A percentile compares a stretch with the other conserved stretches of the same genome.
These are phyloP conservation scores for Trichophyton verrucosum DNA, from an alignment of 2,329 filamentous ascomycete species.

Conservation along the genomic window DNA sequence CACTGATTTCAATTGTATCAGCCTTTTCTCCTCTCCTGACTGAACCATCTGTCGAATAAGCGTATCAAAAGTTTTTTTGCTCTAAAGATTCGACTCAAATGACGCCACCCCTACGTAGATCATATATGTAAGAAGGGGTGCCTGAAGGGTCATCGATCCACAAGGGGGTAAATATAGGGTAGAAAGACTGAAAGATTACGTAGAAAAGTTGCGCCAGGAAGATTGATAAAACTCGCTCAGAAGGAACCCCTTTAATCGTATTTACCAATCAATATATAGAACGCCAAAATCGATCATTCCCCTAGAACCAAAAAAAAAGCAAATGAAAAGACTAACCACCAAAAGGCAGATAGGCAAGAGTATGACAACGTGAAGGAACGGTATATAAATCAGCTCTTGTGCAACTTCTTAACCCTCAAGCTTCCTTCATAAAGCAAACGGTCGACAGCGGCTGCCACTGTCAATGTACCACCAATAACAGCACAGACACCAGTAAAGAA, in stretches of 20 bases:
- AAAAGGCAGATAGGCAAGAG: not conserved
- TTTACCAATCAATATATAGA: not conserved
- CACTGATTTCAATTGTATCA: not conserved
- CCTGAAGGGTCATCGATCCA: too few species aligned
- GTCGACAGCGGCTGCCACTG: constrained; percentile 87
- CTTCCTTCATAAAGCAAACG: constrained; percentile 82
- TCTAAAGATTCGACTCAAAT: not conserved
- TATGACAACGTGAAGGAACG: not conserved
- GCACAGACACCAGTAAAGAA: constrained; percentile 93
- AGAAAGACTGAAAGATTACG: too few species aligned
- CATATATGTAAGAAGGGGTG: not conserved
- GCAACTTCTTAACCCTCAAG: constrained; percentile 76
- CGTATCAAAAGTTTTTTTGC: not conserved
- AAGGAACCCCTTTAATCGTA: not conserved
- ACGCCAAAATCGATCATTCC: constrained; percentile 2
- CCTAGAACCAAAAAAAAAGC: not conserved
- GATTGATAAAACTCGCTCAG: not conserved
- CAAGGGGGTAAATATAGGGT: too few species aligned
- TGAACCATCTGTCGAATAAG: not conserved
- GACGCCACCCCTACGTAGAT: not conserved
- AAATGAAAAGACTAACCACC: not conserved
- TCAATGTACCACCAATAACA: constrained; percentile 86
- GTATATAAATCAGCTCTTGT: constrained; percentile 37
- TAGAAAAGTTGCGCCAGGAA: not conserved
- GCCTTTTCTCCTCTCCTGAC: not conserved